Base-by-base conservation (phyloP, 176 grass and related monocot genomes). In the Miscanthus lutarioriparius region DNA sequence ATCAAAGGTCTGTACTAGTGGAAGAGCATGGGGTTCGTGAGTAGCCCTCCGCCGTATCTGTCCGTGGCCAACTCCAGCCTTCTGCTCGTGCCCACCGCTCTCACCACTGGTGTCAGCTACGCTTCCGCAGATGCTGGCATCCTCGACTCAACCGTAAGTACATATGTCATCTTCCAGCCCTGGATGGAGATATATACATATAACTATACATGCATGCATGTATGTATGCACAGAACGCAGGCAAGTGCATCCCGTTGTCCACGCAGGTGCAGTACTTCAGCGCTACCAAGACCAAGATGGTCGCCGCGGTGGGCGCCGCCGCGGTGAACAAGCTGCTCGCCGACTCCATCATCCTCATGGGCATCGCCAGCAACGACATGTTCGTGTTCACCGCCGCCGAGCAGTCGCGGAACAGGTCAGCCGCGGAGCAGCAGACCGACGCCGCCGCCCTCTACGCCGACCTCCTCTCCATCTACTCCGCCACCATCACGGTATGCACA, bases 361-460 rank as follows among this genome's bases (percentile, higher is more conserved):
- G 75, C 64, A 6, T 40, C n/a, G 79, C 58, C 39, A 61, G 33
- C 53, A 91, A 91, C 70, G 85, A 91, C 48, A 15, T 91, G 19
- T 87, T 87, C 80, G 33, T 35, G 6, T 84, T 79, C 80, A 17
- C 75, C 23, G 3, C 20, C 53, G 20, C 6, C 19, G 51, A 53
- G 49, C 69, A 6, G 11, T n/a, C 36, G 38, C 69, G 7, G n/a
- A 44, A 44, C 6, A 44, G 0, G 69, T 44, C 69, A 4, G 38
- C 38, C 4, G 4, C 10, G 0, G 68, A 72, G 5, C 69, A 45
- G 38, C 13, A 14, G 69, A 72, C 6, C n/a, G 23, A 72, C 6
- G 69, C n/a, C 70, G 70, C 70, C 25, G 43, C 25, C 25, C 25
- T 73, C 41, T 30, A 5, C 41, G 14, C 4, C 41, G 8, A 6